These are phyloP conservation scores for Rhizopus stolonifer DNA, from an alignment of 371 early-diverging fungal species.

Conservation along the genomic window DNA sequence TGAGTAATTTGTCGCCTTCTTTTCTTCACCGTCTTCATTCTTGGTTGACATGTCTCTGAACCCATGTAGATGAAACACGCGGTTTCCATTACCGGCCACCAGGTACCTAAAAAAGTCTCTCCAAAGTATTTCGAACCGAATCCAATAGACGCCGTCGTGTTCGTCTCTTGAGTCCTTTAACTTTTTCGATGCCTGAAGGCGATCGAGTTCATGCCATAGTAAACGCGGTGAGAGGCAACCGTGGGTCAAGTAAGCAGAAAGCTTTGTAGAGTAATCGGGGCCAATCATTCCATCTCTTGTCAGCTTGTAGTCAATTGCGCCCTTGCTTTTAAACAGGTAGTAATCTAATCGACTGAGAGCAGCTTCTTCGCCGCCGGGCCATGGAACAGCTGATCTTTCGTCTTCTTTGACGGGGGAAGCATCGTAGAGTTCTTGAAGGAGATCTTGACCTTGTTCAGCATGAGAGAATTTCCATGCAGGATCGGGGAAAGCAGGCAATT, in stretches of 20 bases:
- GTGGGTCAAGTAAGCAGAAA: conserved; percentile 34
- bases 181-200: conserved; percentile 7
- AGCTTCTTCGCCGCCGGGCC: conserved; percentile 37
- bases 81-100: conserved; percentile 12
- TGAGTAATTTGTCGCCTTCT: conserved; percentile 10
- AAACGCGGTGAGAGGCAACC: conserved; percentile 36
- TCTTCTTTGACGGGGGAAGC: conserved; percentile 15
- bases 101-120: conserved; percentile 39
- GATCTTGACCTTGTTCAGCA: not conserved
- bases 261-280: conserved; percentile 35
- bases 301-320: conserved; percentile 34
- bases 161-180: conserved; percentile 8
- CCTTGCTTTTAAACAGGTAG: conserved; percentile 29
- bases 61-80: conserved; percentile 24
- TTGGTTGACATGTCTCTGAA: conserved; percentile 19
- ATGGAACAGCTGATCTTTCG: conserved; percentile 34
- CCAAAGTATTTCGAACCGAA: conserved; percentile 43
- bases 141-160: conserved; percentile 23
- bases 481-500: conserved; percentile 19
- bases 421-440: conserved; percentile 13
- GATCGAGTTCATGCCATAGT: conserved; percentile 24
- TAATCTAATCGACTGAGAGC: conserved; percentile 31
- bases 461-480: conserved; percentile 4
- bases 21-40: not conserved
- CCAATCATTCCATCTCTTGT: conserved; percentile 51